Conservation (phyloP, 805 yeast species). For the Monosporozyma servazzii region DNA sequence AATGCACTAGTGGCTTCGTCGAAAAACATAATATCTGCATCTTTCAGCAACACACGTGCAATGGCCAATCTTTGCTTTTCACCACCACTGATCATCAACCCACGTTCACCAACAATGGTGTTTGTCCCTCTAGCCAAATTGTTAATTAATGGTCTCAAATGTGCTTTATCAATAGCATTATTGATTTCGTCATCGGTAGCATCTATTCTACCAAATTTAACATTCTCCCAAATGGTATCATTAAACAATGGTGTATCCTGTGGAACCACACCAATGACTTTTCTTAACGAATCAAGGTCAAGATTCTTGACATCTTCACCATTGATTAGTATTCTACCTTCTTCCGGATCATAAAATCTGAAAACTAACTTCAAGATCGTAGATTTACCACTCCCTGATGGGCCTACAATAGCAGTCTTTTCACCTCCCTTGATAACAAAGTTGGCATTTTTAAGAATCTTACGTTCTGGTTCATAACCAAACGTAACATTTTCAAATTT, state of each 20-base stretch:
- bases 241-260: slow-evolving; percentile 96
- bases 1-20: slow-evolving; percentile 96
- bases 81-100: slow-evolving; percentile 99
- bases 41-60: slow-evolving; percentile 78
- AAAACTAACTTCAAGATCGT: slow-evolving; percentile 77
- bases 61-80: slow-evolving; percentile 94
- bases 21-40: slow-evolving; percentile 83
- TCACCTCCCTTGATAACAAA: slow-evolving; percentile 86
- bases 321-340: slow-evolving; percentile 74
- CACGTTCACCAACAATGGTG: slow-evolving; percentile 92
- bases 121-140: slow-evolving; percentile 77
- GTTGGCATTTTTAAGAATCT: slow-evolving; percentile 69
- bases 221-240: slow-evolving; percentile 79
- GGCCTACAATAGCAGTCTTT: slow-evolving; percentile 92
- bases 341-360: slow-evolving; percentile 76
- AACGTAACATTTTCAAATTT: slow-evolving; percentile 84
- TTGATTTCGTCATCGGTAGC: slow-evolving; percentile 67
- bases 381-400: slow-evolving; percentile 93
- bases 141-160: slow-evolving; percentile 49
- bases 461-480: slow-evolving; percentile 84
- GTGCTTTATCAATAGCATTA: slow-evolving; percentile 58
- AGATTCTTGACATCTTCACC: slow-evolving; percentile 79
- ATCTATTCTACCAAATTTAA: slow-evolving; percentile 70
- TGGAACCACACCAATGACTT: slow-evolving; percentile 83
- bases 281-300: slow-evolving; percentile 65